Conservation (phyloP, 2,329 filamentous ascomycete species). For the Kalaharituber pfeilii region DNA sequence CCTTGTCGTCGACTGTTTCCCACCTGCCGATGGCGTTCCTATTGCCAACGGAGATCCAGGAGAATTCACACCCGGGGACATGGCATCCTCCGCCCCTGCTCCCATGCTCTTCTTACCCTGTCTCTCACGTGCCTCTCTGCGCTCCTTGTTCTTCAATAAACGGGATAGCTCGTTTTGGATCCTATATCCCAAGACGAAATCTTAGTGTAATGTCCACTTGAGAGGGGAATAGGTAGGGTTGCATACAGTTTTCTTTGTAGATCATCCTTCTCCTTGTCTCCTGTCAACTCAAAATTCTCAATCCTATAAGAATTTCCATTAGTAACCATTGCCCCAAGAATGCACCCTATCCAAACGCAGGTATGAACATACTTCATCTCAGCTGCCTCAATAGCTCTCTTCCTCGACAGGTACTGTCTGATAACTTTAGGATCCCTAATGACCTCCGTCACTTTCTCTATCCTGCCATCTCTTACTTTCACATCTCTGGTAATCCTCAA, state of each 20-base stretch:
- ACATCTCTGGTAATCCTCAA: slow-evolving; percentile 57
- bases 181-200: slow-evolving; percentile 31
- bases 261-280: slow-evolving; percentile 21
- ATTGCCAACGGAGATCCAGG: slow-evolving; percentile 18
- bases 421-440: slow-evolving; percentile 75
- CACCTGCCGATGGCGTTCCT: background rate
- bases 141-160: slow-evolving; percentile 78
- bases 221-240: slow-evolving; percentile 5
- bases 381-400: slow-evolving; percentile 52
- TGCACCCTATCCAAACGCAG: background rate
- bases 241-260: slow-evolving; percentile 20
- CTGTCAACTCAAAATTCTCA: slow-evolving; percentile 22
- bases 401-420: slow-evolving; percentile 66
- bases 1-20: slow-evolving; percentile 42
- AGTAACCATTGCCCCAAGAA: background rate
- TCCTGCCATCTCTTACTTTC: slow-evolving; percentile 42
- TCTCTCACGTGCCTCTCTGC: slow-evolving; percentile 64
- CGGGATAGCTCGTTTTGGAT: slow-evolving; percentile 50
- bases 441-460: slow-evolving; percentile 40
- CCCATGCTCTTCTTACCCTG: slow-evolving; percentile 19
- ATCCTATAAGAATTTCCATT: slow-evolving; percentile 9
- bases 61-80: slow-evolving; percentile 17
- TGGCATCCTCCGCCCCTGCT: slow-evolving; percentile 15
- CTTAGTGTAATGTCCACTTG: too few species aligned
- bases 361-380: slow-evolving; percentile 47